phyloP scores from a whole-genome alignment of 1,284 basidiomycete genomes.

The Leccinum pachyderme region DNA sequence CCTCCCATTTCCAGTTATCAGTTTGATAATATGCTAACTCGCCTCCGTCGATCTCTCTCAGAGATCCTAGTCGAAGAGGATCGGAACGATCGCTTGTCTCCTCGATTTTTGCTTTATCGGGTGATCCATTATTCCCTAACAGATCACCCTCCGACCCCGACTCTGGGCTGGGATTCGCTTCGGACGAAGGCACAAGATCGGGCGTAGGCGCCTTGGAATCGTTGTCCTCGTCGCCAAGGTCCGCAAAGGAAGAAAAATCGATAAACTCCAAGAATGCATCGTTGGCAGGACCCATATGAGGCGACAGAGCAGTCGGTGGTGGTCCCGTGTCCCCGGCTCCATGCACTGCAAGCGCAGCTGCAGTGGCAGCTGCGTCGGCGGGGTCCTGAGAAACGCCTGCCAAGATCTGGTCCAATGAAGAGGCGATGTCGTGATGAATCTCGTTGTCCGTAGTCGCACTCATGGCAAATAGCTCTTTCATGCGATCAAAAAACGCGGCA shows the following conservation, averaged over 20 bases:
- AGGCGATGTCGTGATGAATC: slow-evolving; percentile 52
- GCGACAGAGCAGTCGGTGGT: slow-evolving; percentile 38
- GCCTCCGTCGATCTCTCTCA: slow-evolving; percentile 72
- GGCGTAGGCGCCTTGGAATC: slow-evolving; percentile 66
- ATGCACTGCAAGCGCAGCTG: slow-evolving; percentile 34
- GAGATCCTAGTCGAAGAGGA: slow-evolving; percentile 54
- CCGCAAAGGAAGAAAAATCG: slow-evolving; percentile 63
- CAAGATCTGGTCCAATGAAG: slow-evolving; percentile 59
- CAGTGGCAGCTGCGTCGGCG: slow-evolving; percentile 32
- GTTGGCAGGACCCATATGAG: slow-evolving; percentile 35
- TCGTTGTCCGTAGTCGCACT: slow-evolving; percentile 44
- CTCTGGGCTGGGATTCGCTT: slow-evolving; percentile 73
- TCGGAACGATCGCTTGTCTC: slow-evolving; percentile 45
- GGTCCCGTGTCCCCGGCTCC: slow-evolving; percentile 28
- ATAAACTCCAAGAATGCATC: slow-evolving; percentile 47
- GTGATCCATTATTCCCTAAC: slow-evolving; percentile 34
- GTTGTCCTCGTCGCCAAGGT: slow-evolving; percentile 57
- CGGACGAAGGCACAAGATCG: slow-evolving; percentile 65
- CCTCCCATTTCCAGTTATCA: slow-evolving; percentile 71
- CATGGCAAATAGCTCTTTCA: slow-evolving; percentile 60
- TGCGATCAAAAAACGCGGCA: slow-evolving; percentile 55
- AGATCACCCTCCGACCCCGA: slow-evolving; percentile 63
- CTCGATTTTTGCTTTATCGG: slow-evolving; percentile 46
- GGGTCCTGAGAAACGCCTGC: slow-evolving; percentile 49
- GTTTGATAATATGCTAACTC: slow-evolving; percentile 68